Evolutionary conservation across 1,284 basidiomycete genomes (phyloP), one percentile per base, ranked within the genome.

Genomic region (Heterobasidion occidentale): DNA sequence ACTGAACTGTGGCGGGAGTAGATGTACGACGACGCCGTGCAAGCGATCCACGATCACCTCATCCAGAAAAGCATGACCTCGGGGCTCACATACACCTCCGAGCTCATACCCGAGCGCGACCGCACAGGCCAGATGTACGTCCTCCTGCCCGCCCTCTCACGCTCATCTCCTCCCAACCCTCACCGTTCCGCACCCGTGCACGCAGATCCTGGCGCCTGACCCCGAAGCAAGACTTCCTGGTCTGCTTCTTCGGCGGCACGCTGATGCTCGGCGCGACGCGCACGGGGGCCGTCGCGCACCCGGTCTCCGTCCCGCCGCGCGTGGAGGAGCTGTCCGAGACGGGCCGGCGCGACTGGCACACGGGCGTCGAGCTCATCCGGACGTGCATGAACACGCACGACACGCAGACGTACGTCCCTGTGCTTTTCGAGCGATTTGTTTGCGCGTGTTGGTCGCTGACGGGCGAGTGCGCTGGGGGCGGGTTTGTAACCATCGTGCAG

Each of bases 191-290:
- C 5, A 1, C 27, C 38, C 9, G 19, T 44, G 1, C 17, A 19
- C 44, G 12, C 62, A 90, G 88, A 35, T 70, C 73, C 53, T 93
- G 89, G 90, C 76, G 77, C 27, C 73, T 90, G 14, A 75, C 79
- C 1, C 88, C 90, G 14, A 96, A 97, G 70, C 95, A 98, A 74
- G 95, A 98, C 68, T 95, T 98, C 69, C 81, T 98, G 19, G 94
- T 93, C 1, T 98, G 95, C 71, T 98, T 98, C 83, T 74, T 98
- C 49, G 94, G 89, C 38, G 94, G 94, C 6, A 90, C 90, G 2
- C 81, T 98, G 62, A 87, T 98, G 78, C 81, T 98, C 7, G 94
- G 95, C 19, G 89, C 94, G 12, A 89, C 88, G 1, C 86, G 84
- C 36, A 79, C 85, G 1, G 81, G 83, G 9, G 75, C 83, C 0